Evolutionary conservation across 495 filamentous ascomycete species (phyloP).

Genomic region (Daldinia loculata): DNA sequence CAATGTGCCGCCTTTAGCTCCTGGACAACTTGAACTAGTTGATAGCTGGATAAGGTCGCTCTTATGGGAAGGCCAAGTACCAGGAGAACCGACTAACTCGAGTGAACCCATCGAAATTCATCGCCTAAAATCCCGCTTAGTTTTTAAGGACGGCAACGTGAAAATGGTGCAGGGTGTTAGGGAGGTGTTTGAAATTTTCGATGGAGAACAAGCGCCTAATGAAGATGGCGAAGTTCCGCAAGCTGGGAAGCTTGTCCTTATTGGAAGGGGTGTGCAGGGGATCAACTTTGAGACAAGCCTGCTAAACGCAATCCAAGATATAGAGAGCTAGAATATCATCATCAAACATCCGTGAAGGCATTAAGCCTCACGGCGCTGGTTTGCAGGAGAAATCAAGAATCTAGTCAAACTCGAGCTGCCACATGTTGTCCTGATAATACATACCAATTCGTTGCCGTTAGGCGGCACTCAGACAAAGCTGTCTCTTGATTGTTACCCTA

Average conservation of each 20-base stretch:
- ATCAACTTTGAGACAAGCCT: conserved; percentile 57
- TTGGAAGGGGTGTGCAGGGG: conserved; percentile 71
- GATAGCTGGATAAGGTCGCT: conserved; percentile 86
- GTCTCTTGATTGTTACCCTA: too few relatives aligned
- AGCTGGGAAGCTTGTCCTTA: conserved; percentile 79
- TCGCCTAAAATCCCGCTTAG: conserved; percentile 81
- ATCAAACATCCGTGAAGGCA: background rate
- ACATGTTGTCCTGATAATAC: background rate
- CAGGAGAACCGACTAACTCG: conserved; percentile 42
- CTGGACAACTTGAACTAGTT: conserved; percentile 63
- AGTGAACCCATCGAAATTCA: conserved; percentile 73
- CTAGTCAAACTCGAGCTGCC: background rate
- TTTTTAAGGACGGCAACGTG: conserved; percentile 65
- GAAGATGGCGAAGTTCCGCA: conserved; percentile 20
- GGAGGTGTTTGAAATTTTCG: conserved; percentile 91
- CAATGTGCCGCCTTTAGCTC: conserved; percentile 63
- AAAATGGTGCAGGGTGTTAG: conserved; percentile 91
- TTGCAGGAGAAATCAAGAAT: background rate
- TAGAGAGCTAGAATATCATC: conserved; percentile 2
- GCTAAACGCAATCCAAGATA: conserved; percentile 30
- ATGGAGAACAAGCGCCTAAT: conserved; percentile 55
- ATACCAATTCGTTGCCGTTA: background rate
- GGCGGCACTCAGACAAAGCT: background rate
- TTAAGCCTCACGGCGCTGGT: background rate
- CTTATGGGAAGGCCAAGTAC: conserved; percentile 81